Percentiles rank a stretch among this genome's conserved stretches.
These are phyloP conservation scores for Penicillium sp. DNA, from an alignment of 2,329 filamentous ascomycete species.

Conservation along the genomic window DNA sequence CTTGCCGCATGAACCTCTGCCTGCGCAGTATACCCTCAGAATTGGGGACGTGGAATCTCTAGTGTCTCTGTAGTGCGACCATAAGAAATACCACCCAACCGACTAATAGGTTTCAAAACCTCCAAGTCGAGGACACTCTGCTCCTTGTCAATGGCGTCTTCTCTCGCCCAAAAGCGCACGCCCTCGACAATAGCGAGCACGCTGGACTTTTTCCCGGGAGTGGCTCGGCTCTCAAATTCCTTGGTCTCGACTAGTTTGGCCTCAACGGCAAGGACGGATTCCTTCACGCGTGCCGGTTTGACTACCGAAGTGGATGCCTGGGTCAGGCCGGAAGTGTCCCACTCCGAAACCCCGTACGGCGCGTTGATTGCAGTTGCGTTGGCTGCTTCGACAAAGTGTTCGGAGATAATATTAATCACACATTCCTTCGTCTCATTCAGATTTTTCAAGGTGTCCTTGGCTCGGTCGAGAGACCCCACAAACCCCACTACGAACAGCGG, in stretches of 20 bases:
- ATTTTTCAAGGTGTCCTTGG: slow-evolving; percentile 77
- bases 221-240: slow-evolving; percentile 69
- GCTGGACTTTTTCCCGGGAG: slow-evolving; percentile 67
- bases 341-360: slow-evolving; percentile 71
- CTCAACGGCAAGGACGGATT: slow-evolving; percentile 79
- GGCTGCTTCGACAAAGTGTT: slow-evolving; percentile 79
- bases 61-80: slow-evolving; percentile 62
- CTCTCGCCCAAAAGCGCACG: slow-evolving; percentile 78
- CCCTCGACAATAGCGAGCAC: slow-evolving; percentile 75
- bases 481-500: slow-evolving; percentile 69
- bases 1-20: no score
- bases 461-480: slow-evolving; percentile 50
- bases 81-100: slow-evolving; percentile 83
- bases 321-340: slow-evolving; percentile 70
- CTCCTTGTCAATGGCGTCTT: slow-evolving; percentile 79
- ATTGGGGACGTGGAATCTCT: slow-evolving; percentile 54
- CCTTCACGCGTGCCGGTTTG: slow-evolving; percentile 65
- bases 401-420: slow-evolving; percentile 79
- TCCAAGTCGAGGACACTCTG: slow-evolving; percentile 67
- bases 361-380: slow-evolving; percentile 75
- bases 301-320: slow-evolving; percentile 62
- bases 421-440: slow-evolving; percentile 67
- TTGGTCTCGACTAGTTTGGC: slow-evolving; percentile 65
- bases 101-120: slow-evolving; percentile 67
- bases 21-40: no score